These are phyloP conservation scores for Kwoniella botswanensis DNA, from an alignment of 768 basidiomycete species.

Conservation along the genomic window DNA sequence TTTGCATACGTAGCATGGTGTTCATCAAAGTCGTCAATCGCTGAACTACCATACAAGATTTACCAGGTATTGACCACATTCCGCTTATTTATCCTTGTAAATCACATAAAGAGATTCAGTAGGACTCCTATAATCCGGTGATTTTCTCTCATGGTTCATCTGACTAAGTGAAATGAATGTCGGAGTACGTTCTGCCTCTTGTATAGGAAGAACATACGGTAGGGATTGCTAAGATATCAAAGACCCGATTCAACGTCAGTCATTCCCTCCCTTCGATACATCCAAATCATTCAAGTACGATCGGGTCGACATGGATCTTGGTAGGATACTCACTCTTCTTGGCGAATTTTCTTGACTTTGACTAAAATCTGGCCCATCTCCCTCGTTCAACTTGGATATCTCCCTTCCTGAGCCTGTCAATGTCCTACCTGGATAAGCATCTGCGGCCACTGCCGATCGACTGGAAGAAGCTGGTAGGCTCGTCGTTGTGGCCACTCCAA, in stretches of 20 bases:
- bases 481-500: slow-evolving; percentile 27
- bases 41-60: too few species aligned
- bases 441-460: slow-evolving; percentile 17
- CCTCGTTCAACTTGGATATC: neutral
- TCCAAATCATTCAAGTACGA: neutral
- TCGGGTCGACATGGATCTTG: too few species aligned
- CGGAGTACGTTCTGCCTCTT: slow-evolving; percentile 20
- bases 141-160: slow-evolving; percentile 1
- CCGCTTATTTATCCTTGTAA: slow-evolving; percentile 13
- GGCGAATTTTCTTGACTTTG: neutral
- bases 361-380: neutral
- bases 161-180: slow-evolving; percentile 17
- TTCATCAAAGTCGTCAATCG: too few species aligned
- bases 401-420: slow-evolving; percentile 4
- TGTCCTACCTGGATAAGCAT: slow-evolving; percentile 16
- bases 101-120: slow-evolving; percentile 30
- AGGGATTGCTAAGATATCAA: slow-evolving; percentile 2
- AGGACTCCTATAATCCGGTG: slow-evolving; percentile 22
- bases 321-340: neutral
- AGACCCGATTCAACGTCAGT: neutral
- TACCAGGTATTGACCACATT: neutral
- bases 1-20: too few species aligned
- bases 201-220: slow-evolving; percentile 14
- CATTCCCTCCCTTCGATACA: neutral
- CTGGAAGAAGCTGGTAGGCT: slow-evolving; percentile 18